phyloP scores from a whole-genome alignment of 2,329 filamentous ascomycete species.

The Colletotrichum limetticola region DNA sequence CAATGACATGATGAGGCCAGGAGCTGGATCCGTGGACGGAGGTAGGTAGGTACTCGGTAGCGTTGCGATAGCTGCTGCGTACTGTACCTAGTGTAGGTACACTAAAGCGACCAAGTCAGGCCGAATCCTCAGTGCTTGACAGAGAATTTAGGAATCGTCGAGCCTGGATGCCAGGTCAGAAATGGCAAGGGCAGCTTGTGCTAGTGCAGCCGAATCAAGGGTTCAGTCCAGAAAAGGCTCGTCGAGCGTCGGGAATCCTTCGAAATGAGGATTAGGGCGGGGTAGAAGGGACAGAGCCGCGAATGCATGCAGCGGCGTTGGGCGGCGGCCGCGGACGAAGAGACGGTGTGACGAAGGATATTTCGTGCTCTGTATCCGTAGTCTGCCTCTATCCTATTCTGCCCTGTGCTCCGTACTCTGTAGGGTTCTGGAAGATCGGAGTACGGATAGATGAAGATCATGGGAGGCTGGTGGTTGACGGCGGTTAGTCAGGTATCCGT shows the following conservation, averaged over 20 bases:
- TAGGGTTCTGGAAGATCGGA: too few relatives aligned
- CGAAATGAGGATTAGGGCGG: conserved; percentile 28
- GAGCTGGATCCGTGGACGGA: background rate
- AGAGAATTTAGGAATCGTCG: background rate
- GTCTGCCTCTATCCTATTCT: background rate
- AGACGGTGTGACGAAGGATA: conserved; percentile 16
- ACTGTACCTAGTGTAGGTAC: background rate
- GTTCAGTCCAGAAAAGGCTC: conserved; percentile 14
- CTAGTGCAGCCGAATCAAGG: conserved; percentile 5
- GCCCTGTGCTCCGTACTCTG: too few relatives aligned
- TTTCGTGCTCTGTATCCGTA: background rate
- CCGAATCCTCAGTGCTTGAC: background rate
- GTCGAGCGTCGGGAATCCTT: background rate
- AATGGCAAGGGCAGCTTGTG: background rate
- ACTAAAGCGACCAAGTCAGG: background rate
- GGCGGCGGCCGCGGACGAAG: conserved; percentile 8
- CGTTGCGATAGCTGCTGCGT: too few relatives aligned
- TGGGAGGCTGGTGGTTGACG: background rate
- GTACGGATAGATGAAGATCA: too few relatives aligned
- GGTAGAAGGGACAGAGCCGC: conserved; percentile 27
- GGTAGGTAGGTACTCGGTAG: background rate
- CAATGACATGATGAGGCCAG: background rate
- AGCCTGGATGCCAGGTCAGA: background rate
- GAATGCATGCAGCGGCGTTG: background rate
- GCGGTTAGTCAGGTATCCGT: conserved; percentile 22